Percentiles rank a stretch among this genome's conserved stretches.
phyloP scores from a whole-genome alignment of 2,329 filamentous ascomycete species.

The Epichloe uncinata region DNA sequence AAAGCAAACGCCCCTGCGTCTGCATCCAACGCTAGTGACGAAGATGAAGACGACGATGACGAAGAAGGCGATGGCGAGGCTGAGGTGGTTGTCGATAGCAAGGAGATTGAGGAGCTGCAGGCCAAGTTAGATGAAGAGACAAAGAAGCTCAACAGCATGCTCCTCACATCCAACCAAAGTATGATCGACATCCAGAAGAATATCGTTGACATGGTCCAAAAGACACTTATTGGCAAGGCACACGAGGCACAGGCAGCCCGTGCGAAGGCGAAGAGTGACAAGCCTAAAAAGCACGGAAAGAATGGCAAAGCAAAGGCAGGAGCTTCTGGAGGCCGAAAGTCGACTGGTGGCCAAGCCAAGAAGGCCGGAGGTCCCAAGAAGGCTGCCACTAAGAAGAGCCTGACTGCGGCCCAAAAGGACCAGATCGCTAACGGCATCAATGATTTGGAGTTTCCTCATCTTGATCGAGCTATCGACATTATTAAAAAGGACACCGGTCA shows the following conservation, averaged over 20 bases:
- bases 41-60: slow-evolving; percentile 59
- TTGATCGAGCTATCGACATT: slow-evolving; percentile 71
- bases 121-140: slow-evolving; percentile 42
- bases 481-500: slow-evolving; percentile 76
- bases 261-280: slow-evolving; percentile 39
- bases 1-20: slow-evolving; percentile 38
- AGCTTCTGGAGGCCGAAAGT: slow-evolving; percentile 29
- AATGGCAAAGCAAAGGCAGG: slow-evolving; percentile 39
- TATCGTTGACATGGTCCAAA: slow-evolving; percentile 52
- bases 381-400: slow-evolving; percentile 31
- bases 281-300: slow-evolving; percentile 45
- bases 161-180: slow-evolving; percentile 36
- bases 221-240: slow-evolving; percentile 62
- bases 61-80: slow-evolving; percentile 33
- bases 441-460: slow-evolving; percentile 63
- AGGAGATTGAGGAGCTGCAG: slow-evolving; percentile 37
- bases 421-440: slow-evolving; percentile 79
- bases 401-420: slow-evolving; percentile 75
- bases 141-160: slow-evolving; percentile 40
- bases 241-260: slow-evolving; percentile 41
- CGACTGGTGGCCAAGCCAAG: slow-evolving; percentile 21
- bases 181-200: slow-evolving; percentile 44
- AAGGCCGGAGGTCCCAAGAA: slow-evolving; percentile 31
- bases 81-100: slow-evolving; percentile 27
- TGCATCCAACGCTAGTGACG: slow-evolving; percentile 54